Evolutionary conservation across 768 basidiomycete species (phyloP).

Genomic region (Phallus indusiatus): DNA sequence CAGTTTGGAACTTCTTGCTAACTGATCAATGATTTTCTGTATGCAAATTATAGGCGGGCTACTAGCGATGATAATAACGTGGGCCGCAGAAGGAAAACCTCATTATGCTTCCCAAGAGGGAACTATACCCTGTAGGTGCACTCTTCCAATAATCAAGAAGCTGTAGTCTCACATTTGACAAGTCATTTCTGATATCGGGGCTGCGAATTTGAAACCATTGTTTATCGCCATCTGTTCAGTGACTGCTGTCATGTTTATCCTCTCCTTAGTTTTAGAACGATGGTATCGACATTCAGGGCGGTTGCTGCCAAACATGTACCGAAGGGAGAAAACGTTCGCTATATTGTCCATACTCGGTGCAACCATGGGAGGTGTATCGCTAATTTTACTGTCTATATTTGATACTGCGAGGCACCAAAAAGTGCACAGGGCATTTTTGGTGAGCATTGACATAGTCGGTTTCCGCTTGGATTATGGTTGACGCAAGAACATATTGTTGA

Average conservation of each 20-base stretch:
- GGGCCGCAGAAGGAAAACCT: slow-evolving; percentile 57
- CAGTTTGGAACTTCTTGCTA: no score
- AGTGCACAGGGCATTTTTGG: slow-evolving; percentile 50
- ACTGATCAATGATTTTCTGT: background rate
- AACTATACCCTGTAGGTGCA: slow-evolving; percentile 25
- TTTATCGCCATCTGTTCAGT: slow-evolving; percentile 59
- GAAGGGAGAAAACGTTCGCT: slow-evolving; percentile 44
- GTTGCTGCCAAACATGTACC: slow-evolving; percentile 50
- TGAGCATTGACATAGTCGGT: background rate
- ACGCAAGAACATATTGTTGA: background rate
- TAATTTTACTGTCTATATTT: slow-evolving; percentile 62
- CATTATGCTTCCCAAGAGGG: slow-evolving; percentile 27
- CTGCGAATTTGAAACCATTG: slow-evolving; percentile 62
- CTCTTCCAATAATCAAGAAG: background rate
- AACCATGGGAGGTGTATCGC: slow-evolving; percentile 51
- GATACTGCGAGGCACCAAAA: slow-evolving; percentile 49
- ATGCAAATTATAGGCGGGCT: slow-evolving; percentile 32
- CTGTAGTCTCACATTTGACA: slow-evolving; percentile 13
- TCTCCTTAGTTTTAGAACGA: slow-evolving; percentile 52
- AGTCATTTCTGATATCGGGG: slow-evolving; percentile 78
- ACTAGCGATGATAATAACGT: slow-evolving; percentile 61
- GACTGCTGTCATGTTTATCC: slow-evolving; percentile 52
- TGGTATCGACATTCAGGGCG: slow-evolving; percentile 59
- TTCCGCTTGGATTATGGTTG: background rate
- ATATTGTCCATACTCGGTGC: slow-evolving; percentile 52